phyloP scores from a whole-genome alignment of 768 basidiomycete species.

The Jaapia argillacea region DNA sequence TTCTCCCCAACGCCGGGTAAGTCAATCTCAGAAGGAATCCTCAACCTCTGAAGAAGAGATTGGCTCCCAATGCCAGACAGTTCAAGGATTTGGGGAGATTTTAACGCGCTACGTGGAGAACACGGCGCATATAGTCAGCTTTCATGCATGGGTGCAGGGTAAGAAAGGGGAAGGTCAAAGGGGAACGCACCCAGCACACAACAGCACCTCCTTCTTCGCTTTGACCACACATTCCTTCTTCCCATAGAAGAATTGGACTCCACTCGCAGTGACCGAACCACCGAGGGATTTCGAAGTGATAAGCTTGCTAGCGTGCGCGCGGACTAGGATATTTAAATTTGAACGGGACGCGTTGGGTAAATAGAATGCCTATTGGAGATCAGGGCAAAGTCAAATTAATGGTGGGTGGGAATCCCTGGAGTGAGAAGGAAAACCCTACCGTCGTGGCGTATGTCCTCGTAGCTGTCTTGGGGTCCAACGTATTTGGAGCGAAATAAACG shows the following conservation, averaged over 20 bases:
- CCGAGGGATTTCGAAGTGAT: not conserved
- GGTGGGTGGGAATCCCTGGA: not conserved
- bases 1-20: conserved; percentile 28
- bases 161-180: no score
- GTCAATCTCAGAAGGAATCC: conserved; percentile 21
- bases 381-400: not conserved
- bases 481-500: not conserved
- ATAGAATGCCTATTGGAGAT: conserved; percentile 4
- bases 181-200: not conserved
- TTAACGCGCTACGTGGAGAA: conserved; percentile 13
- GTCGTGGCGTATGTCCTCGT: conserved; percentile 11
- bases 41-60: conserved; percentile 16
- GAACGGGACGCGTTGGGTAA: conserved; percentile 2
- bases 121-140: not conserved
- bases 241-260: not conserved
- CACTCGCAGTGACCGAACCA: not conserved
- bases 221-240: not conserved
- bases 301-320: conserved; percentile 8
- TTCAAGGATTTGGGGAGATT: conserved; percentile 29
- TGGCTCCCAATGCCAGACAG: conserved; percentile 31
- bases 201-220: not conserved
- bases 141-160: no score
- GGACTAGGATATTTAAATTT: conserved; percentile 6
- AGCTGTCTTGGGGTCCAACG: conserved; percentile 8
- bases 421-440: conserved; percentile 1